These are phyloP conservation scores for Podospora conica DNA, from an alignment of 495 filamentous ascomycete genomes.

Conservation along the genomic window DNA sequence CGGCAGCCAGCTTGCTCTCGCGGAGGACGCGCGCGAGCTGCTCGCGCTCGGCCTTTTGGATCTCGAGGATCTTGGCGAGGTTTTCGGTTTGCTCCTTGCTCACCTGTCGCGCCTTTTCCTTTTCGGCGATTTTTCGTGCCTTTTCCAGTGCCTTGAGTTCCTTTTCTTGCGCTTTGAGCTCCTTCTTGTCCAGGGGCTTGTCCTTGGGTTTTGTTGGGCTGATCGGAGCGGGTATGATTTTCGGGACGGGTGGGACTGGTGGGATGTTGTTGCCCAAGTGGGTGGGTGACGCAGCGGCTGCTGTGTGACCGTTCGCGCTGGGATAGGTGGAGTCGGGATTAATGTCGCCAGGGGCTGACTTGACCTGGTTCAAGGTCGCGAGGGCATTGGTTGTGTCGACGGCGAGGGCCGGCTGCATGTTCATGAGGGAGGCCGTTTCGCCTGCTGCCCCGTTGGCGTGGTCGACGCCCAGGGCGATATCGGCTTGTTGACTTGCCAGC, in stretches of 20 bases:
- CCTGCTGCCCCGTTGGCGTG: slow-evolving; percentile 33
- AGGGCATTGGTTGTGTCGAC: slow-evolving; percentile 49
- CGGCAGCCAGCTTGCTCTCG: slow-evolving; percentile 39
- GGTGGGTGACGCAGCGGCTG: slow-evolving; percentile 27
- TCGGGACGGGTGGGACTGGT: slow-evolving; percentile 17
- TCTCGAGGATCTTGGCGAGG: not conserved
- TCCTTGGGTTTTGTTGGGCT: slow-evolving; percentile 40
- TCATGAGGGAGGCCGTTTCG: slow-evolving; percentile 27
- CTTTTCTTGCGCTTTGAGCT: slow-evolving; percentile 50
- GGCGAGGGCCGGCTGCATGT: slow-evolving; percentile 32
- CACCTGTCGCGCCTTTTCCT: slow-evolving; percentile 34
- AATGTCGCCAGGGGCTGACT: slow-evolving; percentile 50
- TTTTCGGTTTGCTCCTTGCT: slow-evolving; percentile 28
- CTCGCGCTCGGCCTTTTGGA: slow-evolving; percentile 27
- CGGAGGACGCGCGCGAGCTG: slow-evolving; percentile 36
- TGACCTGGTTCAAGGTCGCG: slow-evolving; percentile 50
- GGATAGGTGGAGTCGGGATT: slow-evolving; percentile 26
- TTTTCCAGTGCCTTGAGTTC: slow-evolving; percentile 62
- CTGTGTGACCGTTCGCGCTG: slow-evolving; percentile 20
- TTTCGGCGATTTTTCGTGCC: slow-evolving; percentile 55
- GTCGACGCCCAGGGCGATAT: slow-evolving; percentile 40
- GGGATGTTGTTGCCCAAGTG: slow-evolving; percentile 30
- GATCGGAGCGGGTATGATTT: not conserved
- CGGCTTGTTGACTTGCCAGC: slow-evolving; percentile 49
- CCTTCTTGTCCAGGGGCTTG: slow-evolving; percentile 48